Base-by-base conservation (phyloP, 495 filamentous ascomycete species). In the Opeltia flavorubescens region DNA sequence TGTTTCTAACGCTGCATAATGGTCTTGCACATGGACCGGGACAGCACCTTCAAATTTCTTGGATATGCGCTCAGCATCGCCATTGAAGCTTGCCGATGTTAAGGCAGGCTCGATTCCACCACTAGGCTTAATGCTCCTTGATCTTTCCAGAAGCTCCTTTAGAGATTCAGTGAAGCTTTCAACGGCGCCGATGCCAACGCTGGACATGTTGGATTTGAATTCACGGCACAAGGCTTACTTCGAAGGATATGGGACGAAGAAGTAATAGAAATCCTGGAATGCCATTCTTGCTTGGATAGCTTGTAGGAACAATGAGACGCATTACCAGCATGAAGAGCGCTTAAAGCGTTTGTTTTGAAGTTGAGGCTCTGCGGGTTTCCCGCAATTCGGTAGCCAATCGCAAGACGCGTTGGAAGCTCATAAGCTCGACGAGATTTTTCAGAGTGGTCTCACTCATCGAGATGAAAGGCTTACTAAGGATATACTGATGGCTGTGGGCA, bases 21-120 rank as follows among this genome's bases (percentile, higher is more conserved):
- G 74, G 12, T 70, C 63, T 50, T 74, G 69, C 21, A 57, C 61
- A 18, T 50, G 60, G 26, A 64, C 33, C 13, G 43, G 50, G 8
- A 50, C 24, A 25, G 29, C 25, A 35, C 38, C 42, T 33, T 45
- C 35, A 7, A 45, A 30, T 40, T 58, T 47, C 36, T 58, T 52
- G 9, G 55, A 58, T 7, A 48, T 34, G 4, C 50, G 43, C 11
- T 61, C 46, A 44, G 65, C 50, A 17, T 59, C 54, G 8, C 55
- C 56, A 11, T 60, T 47, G 11, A 68, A 39, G 26, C 63, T 40
- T 34, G 43, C 61, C 50, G 81, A 75, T 12, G 73, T 74, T 56
- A 98, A 69, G 8, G 85, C 76, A 23, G 86, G 88, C 52, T 95
- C 86, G 51, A 95, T 78, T 12, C 75, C 69, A 25, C 68, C 65